Conservation (phyloP, 2,329 filamentous ascomycete species). For the Phialophora macrospora region DNA sequence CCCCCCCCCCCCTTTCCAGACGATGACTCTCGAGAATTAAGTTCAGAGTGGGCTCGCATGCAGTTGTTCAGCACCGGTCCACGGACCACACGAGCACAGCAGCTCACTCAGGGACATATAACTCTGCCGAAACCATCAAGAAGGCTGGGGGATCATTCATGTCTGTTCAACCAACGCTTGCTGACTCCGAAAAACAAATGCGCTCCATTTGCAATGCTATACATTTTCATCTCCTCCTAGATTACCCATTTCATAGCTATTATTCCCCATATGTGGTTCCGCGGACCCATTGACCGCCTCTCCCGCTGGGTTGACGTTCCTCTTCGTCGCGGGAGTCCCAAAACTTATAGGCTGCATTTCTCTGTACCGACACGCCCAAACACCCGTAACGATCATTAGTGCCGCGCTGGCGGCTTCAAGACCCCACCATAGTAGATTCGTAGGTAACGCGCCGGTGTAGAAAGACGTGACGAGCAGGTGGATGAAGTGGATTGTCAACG, state of each 20-base stretch:
- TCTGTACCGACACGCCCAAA: slow-evolving; percentile 90
- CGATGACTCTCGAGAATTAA: not conserved
- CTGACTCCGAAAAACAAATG: not conserved
- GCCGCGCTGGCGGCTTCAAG: slow-evolving; percentile 65
- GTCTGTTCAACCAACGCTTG: not conserved
- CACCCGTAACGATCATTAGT: slow-evolving; percentile 72
- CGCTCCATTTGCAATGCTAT: not conserved
- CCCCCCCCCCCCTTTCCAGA: not conserved
- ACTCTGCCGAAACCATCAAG: not conserved
- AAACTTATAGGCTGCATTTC: slow-evolving; percentile 90
- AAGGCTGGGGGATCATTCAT: not conserved
- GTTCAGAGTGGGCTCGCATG: not conserved
- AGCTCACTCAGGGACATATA: not conserved
- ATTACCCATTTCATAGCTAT: slow-evolving; percentile 9
- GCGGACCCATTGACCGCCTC: not conserved
- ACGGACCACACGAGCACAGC: not conserved
- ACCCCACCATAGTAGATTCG: slow-evolving; percentile 84
- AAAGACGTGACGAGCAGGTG: slow-evolving; percentile 78
- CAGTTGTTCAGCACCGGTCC: not conserved
- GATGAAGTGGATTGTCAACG: slow-evolving; percentile 82
- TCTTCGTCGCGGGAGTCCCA: slow-evolving; percentile 58
- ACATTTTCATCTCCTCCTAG: slow-evolving; percentile 9
- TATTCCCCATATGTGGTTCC: not conserved
- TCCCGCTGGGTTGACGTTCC: not conserved
- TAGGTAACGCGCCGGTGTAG: slow-evolving; percentile 77